phyloP scores from a whole-genome alignment of 106 monocot species.

The Dioscorea alata region DNA sequence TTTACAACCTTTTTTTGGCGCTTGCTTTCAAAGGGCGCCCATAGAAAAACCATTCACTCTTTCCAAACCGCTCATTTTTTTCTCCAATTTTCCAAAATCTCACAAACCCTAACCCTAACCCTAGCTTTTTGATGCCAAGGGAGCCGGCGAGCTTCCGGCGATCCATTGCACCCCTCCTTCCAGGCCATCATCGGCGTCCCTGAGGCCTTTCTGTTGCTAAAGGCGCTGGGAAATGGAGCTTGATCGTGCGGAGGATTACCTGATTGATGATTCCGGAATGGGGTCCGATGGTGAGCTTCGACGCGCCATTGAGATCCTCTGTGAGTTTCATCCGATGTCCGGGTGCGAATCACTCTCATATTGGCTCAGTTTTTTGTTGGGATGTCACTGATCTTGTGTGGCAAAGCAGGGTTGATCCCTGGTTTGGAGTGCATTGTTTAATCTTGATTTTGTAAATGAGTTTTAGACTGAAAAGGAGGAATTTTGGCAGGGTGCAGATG shows the following conservation, averaged over 20 bases:
- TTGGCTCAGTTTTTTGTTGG: neutral
- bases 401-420: neutral
- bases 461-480: no score
- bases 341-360: neutral
- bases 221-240: conserved; percentile 16
- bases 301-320: conserved; percentile 45
- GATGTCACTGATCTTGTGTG: neutral
- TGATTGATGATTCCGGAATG: conserved; percentile 41
- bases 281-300: conserved; percentile 52
- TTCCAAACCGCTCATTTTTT: neutral
- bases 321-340: conserved; percentile 18
- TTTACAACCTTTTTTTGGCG: no score
- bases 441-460: no score
- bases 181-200: no score
- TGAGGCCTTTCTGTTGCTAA: no score
- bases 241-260: conserved; percentile 37
- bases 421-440: neutral
- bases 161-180: no score
- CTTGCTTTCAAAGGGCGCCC: no score
- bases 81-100: neutral
- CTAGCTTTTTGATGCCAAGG: neutral
- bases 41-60: neutral
- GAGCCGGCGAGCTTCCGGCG: neutral
- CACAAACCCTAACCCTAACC: neutral
- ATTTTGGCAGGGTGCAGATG: no score